Evolutionary conservation across 2,329 filamentous ascomycete genomes (phyloP).

Genomic region (Annulohypoxylon truncatum): DNA sequence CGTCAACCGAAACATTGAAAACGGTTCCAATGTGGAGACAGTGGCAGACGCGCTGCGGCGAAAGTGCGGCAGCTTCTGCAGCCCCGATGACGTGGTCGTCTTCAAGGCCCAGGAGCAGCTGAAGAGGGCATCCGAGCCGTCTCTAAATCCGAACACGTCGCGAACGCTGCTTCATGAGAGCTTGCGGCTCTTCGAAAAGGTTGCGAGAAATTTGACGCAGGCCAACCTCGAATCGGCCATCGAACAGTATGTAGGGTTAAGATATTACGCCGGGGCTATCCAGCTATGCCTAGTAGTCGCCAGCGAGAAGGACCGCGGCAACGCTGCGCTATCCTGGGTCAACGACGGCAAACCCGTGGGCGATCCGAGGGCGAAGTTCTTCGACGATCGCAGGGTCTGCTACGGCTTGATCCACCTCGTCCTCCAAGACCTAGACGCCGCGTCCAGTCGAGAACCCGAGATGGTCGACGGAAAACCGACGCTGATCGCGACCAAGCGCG

Average conservation of each 20-base stretch:
- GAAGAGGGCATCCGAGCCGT: slow-evolving; percentile 85
- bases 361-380: slow-evolving; percentile 76
- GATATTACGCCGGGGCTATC: slow-evolving; percentile 95
- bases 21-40: slow-evolving; percentile 96
- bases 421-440: slow-evolving; percentile 79
- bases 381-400: slow-evolving; percentile 78
- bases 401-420: slow-evolving; percentile 91
- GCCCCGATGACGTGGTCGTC: slow-evolving; percentile 94
- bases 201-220: slow-evolving; percentile 83
- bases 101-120: slow-evolving; percentile 98
- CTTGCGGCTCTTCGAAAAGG: slow-evolving; percentile 86
- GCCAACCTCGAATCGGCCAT: slow-evolving; percentile 84
- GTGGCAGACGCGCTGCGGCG: slow-evolving; percentile 93
- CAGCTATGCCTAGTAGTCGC: slow-evolving; percentile 87
- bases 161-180: slow-evolving; percentile 89
- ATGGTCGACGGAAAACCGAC: slow-evolving; percentile 82
- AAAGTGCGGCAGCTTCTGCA: slow-evolving; percentile 96
- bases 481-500: slow-evolving; percentile 78
- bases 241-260: slow-evolving; percentile 80
- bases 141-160: slow-evolving; percentile 78
- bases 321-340: slow-evolving; percentile 85
- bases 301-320: slow-evolving; percentile 85
- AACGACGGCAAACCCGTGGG: slow-evolving; percentile 80
- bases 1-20: slow-evolving; percentile 96
- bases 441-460: slow-evolving; percentile 75